Evolutionary conservation across 2,329 filamentous ascomycete species (phyloP).

Genomic region (Epichloe scottii): DNA sequence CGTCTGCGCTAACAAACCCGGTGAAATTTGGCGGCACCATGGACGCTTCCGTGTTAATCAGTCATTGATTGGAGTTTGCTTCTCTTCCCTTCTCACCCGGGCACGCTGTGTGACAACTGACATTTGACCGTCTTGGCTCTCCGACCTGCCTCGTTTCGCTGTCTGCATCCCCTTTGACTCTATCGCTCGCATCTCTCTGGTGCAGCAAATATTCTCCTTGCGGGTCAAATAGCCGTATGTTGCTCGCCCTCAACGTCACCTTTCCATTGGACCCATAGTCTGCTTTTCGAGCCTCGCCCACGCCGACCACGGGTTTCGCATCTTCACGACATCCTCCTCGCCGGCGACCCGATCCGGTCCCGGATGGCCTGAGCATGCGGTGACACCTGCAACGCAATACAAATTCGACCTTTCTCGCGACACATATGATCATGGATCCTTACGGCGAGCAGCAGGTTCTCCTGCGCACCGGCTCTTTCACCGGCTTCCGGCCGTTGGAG

Average conservation of each 20-base stretch:
- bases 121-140: neutral
- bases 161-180: neutral
- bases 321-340: neutral
- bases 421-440: constrained; percentile 16
- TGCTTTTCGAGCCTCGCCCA: neutral
- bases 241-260: constrained; percentile 1
- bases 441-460: constrained; percentile 33
- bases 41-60: neutral
- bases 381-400: constrained; percentile 11
- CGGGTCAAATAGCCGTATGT: neutral
- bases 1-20: constrained; percentile 7
- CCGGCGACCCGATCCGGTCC: constrained; percentile 10
- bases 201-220: neutral
- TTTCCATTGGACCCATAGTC: constrained; percentile 1
- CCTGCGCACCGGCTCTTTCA: constrained; percentile 46
- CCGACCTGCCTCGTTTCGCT: neutral
- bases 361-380: constrained; percentile 8
- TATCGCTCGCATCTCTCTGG: neutral
- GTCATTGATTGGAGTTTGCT: neutral
- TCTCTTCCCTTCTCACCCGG: neutral
- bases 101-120: neutral
- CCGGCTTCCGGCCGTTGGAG: constrained; percentile 39
- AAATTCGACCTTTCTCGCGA: constrained; percentile 2
- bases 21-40: neutral
- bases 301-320: neutral